Percentiles rank a stretch among this genome's conserved stretches.
These are phyloP conservation scores for Oxytropis ochrocephala DNA, from an alignment of 306 rosid species.

Conservation along the genomic window DNA sequence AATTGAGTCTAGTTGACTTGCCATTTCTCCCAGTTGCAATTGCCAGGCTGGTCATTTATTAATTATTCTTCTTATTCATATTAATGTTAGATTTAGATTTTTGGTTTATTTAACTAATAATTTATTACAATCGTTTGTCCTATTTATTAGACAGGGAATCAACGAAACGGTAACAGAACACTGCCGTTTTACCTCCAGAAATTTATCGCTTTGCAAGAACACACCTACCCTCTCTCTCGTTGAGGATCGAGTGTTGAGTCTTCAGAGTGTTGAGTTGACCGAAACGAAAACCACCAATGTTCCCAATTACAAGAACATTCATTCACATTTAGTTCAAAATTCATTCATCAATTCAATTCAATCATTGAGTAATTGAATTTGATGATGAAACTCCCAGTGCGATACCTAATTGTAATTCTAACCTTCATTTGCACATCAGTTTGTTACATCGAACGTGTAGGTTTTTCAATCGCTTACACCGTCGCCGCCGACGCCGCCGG, in stretches of 20 bases:
- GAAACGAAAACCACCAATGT: neutral
- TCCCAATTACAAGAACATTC: neutral
- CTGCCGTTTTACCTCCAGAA: too few relatives aligned
- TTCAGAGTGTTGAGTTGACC: neutral
- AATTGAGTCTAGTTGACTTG: too few relatives aligned
- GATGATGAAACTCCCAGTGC: slow-evolving; percentile 36
- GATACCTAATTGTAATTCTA: slow-evolving; percentile 72
- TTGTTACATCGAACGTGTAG: slow-evolving; percentile 89
- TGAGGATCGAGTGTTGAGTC: neutral
- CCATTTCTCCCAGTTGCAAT: too few relatives aligned
- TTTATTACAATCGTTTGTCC: too few relatives aligned
- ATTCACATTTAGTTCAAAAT: too few relatives aligned
- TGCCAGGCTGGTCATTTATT: too few relatives aligned
- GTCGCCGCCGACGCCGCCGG: slow-evolving; percentile 77
- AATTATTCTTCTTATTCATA: too few relatives aligned
- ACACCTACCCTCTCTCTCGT: neutral
- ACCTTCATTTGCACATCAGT: slow-evolving; percentile 90
- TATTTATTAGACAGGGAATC: too few relatives aligned
- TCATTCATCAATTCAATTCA: neutral
- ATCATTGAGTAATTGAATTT: neutral
- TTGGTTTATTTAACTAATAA: too few relatives aligned
- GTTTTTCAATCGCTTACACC: slow-evolving; percentile 91
- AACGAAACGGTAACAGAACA: too few relatives aligned
- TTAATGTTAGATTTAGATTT: too few relatives aligned
- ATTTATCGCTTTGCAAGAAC: neutral